These are phyloP conservation scores for Echium plantagineum DNA, from an alignment of 257 asterid genomes.

Conservation along the genomic window DNA sequence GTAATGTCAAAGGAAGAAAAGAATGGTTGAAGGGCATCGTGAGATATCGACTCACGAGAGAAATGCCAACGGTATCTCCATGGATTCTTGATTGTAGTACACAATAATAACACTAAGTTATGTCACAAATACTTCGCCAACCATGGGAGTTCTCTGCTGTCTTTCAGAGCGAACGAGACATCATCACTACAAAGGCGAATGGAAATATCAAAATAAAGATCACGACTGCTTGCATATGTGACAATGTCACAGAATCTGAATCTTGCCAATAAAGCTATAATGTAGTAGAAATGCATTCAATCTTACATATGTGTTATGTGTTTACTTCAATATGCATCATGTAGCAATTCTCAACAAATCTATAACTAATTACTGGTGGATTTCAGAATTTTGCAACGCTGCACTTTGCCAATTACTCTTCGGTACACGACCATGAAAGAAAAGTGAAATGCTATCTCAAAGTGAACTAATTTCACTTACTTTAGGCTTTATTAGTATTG, in stretches of 20 bases:
- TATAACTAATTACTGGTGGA: neutral
- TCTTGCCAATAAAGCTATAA: neutral
- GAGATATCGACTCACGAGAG: neutral
- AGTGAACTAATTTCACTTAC: neutral
- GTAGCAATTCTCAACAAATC: neutral
- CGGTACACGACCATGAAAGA: too few species aligned
- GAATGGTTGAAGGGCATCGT: neutral
- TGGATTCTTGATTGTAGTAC: constrained; percentile 1
- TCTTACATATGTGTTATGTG: neutral
- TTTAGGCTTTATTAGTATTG: neutral
- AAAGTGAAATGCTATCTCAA: neutral
- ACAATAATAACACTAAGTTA: neutral
- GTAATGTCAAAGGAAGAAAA: neutral
- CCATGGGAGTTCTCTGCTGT: constrained; percentile 85
- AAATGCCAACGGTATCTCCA: neutral
- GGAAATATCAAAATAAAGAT: neutral
- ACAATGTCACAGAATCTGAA: neutral
- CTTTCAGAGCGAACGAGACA: constrained; percentile 86
- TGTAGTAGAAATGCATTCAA: too few species aligned
- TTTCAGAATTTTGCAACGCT: neutral
- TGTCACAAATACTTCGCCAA: constrained; percentile 54
- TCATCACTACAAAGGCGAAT: constrained; percentile 59
- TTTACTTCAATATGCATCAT: neutral
- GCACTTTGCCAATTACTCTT: neutral
- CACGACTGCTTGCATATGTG: neutral